Base-by-base conservation (phyloP, 164 flowering plant species). In the Vitis cinerea region DNA sequence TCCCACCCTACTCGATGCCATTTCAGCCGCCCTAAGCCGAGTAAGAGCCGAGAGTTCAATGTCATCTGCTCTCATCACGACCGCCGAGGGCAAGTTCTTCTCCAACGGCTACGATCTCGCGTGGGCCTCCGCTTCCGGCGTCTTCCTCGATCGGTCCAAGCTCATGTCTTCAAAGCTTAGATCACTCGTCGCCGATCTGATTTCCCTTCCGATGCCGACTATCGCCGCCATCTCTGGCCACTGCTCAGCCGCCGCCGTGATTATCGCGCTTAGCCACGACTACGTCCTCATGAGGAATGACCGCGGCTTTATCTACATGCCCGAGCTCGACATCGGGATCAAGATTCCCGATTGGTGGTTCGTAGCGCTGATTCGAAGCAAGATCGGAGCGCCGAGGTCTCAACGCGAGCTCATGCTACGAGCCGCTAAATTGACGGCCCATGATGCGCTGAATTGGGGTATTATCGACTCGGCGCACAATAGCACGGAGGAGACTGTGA, bases 201-300 rank as follows among this genome's bases (percentile, higher is more conserved):
- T 90, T 62, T 83, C 88, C 1, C 85, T 94, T 44, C 97, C 97
- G 0, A 78, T 94, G 80, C 98, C 97, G 8, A 94, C 97, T 15
- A 79, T 94, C 61, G 97, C 97, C 3, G 97, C 97, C 60, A 83
- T 92, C 65, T 66, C 85, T 9, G 98, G 98, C 62, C 97, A 94
- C 78, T 93, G 97, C 19, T 82, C 91, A 4, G 97, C 94, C 8
- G 93, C 85, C n/a, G 98, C 97, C 2, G 73, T 85, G 69, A 27
- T 84, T 9, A 71, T 92, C 2, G 98, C 92, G 0, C 65, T 92
- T 8, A 54, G 82, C 71, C 98, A 94, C 75, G 98, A 94, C 77
- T 87, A 92, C 67, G 71, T 89, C 0, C 27, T 87, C n/a, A 92
- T 92, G 98, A 71, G 93, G 65, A 77, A 69, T 14, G 97, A 88